Evolutionary conservation across 1,284 basidiomycete species (phyloP).

Genomic region (Microstroma glucosiphilum): DNA sequence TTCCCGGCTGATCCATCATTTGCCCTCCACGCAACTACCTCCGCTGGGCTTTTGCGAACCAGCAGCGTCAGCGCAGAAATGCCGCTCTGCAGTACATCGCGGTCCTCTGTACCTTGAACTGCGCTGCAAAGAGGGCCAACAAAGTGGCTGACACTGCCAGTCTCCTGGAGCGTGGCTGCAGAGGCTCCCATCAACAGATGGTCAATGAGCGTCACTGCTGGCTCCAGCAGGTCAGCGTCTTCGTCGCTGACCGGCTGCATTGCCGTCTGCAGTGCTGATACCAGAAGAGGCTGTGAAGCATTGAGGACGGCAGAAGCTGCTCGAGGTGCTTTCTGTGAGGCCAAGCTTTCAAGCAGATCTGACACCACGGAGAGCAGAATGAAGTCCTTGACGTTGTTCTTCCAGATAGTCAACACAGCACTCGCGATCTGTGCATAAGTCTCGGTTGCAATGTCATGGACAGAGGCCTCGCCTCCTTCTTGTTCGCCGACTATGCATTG

Average conservation of each 20-base stretch:
- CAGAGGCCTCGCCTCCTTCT: constrained; percentile 51
- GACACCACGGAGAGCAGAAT: constrained; percentile 78
- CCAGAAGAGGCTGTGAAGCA: constrained; percentile 67
- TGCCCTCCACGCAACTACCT: not conserved
- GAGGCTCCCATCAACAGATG: constrained; percentile 63
- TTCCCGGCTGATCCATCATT: not conserved
- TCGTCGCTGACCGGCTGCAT: constrained; percentile 20
- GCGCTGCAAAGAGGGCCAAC: constrained; percentile 23
- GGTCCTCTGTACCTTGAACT: constrained; percentile 26
- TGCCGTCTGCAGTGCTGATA: constrained; percentile 60
- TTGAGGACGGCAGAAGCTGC: constrained; percentile 68
- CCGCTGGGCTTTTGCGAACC: constrained; percentile 72
- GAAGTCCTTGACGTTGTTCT: constrained; percentile 69
- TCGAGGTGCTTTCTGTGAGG: constrained; percentile 53
- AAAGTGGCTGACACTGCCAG: constrained; percentile 60
- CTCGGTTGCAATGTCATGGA: constrained; percentile 6
- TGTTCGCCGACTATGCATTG: constrained; percentile 69
- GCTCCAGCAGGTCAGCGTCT: constrained; percentile 14
- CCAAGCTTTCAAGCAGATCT: constrained; percentile 67
- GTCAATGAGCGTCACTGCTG: constrained; percentile 63
- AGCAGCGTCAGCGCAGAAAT: constrained; percentile 74
- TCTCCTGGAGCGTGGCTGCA: constrained; percentile 62
- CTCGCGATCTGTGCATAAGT: constrained; percentile 30
- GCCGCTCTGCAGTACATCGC: constrained; percentile 61
- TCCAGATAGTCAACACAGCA: constrained; percentile 64